A percentile compares a stretch with the other conserved stretches of the same genome.
Conservation (phyloP, 164 flowering plant species). For the Buxus sempervirens region DNA sequence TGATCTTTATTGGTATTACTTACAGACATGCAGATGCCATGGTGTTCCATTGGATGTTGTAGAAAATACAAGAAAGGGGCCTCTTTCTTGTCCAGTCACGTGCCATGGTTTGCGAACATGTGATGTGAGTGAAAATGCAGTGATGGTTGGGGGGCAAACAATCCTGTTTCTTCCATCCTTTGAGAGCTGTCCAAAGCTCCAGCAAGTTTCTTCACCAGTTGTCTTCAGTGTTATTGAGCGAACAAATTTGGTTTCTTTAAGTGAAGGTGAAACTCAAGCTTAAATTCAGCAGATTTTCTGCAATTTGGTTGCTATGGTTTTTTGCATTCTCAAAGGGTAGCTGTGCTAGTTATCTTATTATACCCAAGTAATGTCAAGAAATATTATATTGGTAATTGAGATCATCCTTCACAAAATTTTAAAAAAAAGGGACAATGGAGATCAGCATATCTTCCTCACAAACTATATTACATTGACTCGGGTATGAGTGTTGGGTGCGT, state of each 20-base stretch:
- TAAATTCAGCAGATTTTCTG: neutral
- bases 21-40: slow-evolving; percentile 78
- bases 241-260: slow-evolving; percentile 57
- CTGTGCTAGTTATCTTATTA: too few relatives aligned
- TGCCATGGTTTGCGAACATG: slow-evolving; percentile 32
- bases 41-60: slow-evolving; percentile 46
- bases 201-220: slow-evolving; percentile 42
- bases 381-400: too few relatives aligned
- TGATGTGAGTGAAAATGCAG: slow-evolving; percentile 54
- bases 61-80: slow-evolving; percentile 15
- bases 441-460: too few relatives aligned
- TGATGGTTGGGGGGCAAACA: slow-evolving; percentile 62
- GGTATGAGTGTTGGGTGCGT: too few relatives aligned
- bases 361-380: neutral
- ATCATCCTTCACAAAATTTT: too few relatives aligned
- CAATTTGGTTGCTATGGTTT: neutral
- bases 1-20: neutral
- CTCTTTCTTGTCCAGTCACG: slow-evolving; percentile 49
- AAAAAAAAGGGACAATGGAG: too few relatives aligned
- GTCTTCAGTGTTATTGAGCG: slow-evolving; percentile 62
- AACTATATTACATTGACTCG: too few relatives aligned
- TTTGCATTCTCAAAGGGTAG: neutral
- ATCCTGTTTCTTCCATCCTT: slow-evolving; percentile 58
- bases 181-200: slow-evolving; percentile 36
- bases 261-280: slow-evolving; percentile 56